Evolutionary conservation across 768 basidiomycete genomes (phyloP), one percentile per base, ranked within the genome.

Genomic region (Cystobasidiopsis lactophilus): DNA sequence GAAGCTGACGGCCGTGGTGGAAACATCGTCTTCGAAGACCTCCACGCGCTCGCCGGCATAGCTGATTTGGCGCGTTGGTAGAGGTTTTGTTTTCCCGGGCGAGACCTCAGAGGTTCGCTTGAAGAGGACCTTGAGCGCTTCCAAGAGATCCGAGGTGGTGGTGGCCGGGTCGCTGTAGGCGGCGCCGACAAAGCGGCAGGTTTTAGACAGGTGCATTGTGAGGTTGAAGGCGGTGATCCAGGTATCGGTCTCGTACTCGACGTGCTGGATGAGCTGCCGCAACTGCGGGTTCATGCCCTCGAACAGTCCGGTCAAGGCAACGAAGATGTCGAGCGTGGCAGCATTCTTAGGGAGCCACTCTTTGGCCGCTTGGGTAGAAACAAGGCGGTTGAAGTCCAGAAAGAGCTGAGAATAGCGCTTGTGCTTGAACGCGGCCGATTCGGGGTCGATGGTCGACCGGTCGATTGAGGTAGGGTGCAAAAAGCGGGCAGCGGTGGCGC

Each of bases 211-310:
- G 31, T 85, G 88, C 10, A 91, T 75, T 5, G 86, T 88, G 23
- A 95, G 81, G 59, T 89, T 88, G 68, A 96, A 96, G 14, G 93
- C 85, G 60, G 80, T 83, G 57, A 93, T 85, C 91, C 89, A 93
- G 19, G 81, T 80, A 58, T 98, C 93, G 29, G 82, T 81, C 69
- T 98, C 93, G 68, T 83, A 98, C 66, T 95, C 91, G 60, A 98
- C 77, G 60, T 96, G 93, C 49, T 71, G 79, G 27, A 75, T 73
- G 4, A 73, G 76, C 19, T 81, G 85, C 18, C 91, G 76, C 59
- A 79, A 78, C 66, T 88, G 86, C 2, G 88, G 80, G 63, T 91
- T 88, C 62, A 95, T 74, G 58, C 83, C 85, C 76, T 85, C 82
- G 71, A 96, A 98, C 40, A 95, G 70, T 58, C 80, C 76, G 66